phyloP scores from a whole-genome alignment of 225 moss, liverwort and hornwort genomes.

The Rhytidiadelphus loreus region DNA sequence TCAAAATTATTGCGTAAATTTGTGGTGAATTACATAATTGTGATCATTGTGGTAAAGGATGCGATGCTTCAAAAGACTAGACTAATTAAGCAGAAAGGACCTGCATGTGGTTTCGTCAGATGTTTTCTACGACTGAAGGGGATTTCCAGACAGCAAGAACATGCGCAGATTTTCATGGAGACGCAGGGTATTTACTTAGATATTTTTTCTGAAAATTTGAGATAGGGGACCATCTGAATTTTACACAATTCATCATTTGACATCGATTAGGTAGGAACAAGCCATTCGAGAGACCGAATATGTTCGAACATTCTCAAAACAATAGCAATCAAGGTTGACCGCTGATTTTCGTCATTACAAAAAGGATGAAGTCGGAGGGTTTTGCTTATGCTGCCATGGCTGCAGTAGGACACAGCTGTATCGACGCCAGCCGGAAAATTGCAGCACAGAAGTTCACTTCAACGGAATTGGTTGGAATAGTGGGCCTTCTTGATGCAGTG shows the following conservation, averaged over 20 bases:
- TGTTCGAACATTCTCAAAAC: background rate
- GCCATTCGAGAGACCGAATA: background rate
- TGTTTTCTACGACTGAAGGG: background rate
- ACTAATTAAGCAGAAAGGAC: background rate
- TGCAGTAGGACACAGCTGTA: slow-evolving; percentile 36
- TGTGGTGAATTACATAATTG: background rate
- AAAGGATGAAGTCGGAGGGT: slow-evolving; percentile 36
- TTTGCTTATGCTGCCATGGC: slow-evolving; percentile 33
- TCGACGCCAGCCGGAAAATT: slow-evolving; percentile 32
- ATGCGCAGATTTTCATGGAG: background rate
- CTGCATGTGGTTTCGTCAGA: background rate
- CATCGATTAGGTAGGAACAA: background rate
- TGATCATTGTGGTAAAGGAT: background rate
- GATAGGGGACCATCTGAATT: background rate
- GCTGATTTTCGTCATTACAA: background rate
- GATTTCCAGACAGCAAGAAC: background rate
- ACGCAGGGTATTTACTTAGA: background rate
- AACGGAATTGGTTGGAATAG: slow-evolving; percentile 28
- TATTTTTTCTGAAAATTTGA: background rate
- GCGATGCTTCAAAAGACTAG: background rate
- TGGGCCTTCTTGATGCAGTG: slow-evolving; percentile 31
- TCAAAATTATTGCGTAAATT: background rate
- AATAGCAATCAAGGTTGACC: background rate
- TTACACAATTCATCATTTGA: background rate
- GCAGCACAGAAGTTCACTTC: slow-evolving; percentile 35